These are phyloP conservation scores for Xylaria palmicola DNA, from an alignment of 495 filamentous ascomycete genomes.

Conservation along the genomic window DNA sequence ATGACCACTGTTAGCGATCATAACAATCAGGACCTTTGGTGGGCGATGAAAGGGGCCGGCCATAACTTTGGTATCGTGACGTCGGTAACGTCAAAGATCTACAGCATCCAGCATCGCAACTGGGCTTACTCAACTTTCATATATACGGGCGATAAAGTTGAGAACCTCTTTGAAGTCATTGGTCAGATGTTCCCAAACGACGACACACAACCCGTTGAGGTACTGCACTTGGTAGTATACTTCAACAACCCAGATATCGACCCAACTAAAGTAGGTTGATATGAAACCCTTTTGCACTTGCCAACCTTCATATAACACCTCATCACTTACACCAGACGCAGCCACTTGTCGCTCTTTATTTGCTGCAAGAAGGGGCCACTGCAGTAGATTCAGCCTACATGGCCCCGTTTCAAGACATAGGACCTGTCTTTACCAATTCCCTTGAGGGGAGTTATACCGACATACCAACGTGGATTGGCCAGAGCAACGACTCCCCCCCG, in stretches of 20 bases:
- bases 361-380: slow-evolving; percentile 46
- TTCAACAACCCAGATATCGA: slow-evolving; percentile 38
- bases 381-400: slow-evolving; percentile 39
- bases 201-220: slow-evolving; percentile 35
- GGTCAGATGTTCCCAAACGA: slow-evolving; percentile 42
- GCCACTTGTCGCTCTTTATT: slow-evolving; percentile 46
- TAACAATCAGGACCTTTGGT: slow-evolving; percentile 43
- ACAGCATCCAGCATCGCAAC: slow-evolving; percentile 35
- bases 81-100: slow-evolving; percentile 39
- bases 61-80: slow-evolving; percentile 55
- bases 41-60: slow-evolving; percentile 51
- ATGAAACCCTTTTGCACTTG: not conserved
- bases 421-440: slow-evolving; percentile 29
- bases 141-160: slow-evolving; percentile 47
- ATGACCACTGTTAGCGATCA: slow-evolving; percentile 31
- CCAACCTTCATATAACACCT: not conserved
- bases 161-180: slow-evolving; percentile 41
- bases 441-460: slow-evolving; percentile 39
- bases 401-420: slow-evolving; percentile 41
- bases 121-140: slow-evolving; percentile 43
- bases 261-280: slow-evolving; percentile 21
- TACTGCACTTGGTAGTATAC: slow-evolving; percentile 50
- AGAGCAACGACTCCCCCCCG: slow-evolving; percentile 26
- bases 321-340: too few relatives aligned
- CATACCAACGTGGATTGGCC: slow-evolving; percentile 42